phyloP scores from a whole-genome alignment of 495 filamentous ascomycete species.

The Neurospora terricola region DNA sequence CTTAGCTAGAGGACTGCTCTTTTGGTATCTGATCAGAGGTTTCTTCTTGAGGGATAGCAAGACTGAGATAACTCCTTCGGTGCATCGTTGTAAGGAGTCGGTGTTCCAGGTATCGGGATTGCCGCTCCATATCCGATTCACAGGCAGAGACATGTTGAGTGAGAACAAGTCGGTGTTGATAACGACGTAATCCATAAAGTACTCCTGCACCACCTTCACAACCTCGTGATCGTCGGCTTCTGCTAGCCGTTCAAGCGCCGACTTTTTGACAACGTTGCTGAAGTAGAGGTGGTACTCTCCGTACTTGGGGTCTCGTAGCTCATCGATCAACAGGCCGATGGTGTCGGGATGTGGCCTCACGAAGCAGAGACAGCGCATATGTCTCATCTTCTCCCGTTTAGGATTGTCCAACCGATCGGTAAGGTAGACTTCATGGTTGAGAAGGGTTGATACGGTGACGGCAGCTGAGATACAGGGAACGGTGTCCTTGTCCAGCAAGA shows the following conservation, averaged over 20 bases:
- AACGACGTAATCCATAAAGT: constrained; percentile 91
- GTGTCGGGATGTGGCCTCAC: constrained; percentile 84
- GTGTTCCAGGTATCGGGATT: constrained; percentile 83
- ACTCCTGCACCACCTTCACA: constrained; percentile 82
- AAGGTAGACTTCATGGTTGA: constrained; percentile 95
- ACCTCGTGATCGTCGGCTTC: constrained; percentile 99
- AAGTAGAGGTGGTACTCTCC: constrained; percentile 97
- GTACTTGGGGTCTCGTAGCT: constrained; percentile 92
- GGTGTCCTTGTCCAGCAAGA: constrained; percentile 90
- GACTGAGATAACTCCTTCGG: constrained; percentile 75
- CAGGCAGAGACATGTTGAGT: constrained; percentile 62
- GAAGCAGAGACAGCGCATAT: constrained; percentile 88
- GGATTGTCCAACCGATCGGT: constrained; percentile 90
- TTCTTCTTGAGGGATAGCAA: constrained; percentile 90
- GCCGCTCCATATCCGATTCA: constrained; percentile 67
- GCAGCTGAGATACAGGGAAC: constrained; percentile 88
- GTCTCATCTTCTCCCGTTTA: constrained; percentile 93
- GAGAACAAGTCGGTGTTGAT: constrained; percentile 92
- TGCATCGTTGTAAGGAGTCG: constrained; percentile 71
- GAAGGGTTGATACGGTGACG: constrained; percentile 89
- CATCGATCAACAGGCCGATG: constrained; percentile 87
- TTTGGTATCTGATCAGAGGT: constrained; percentile 87
- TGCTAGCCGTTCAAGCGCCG: constrained; percentile 84
- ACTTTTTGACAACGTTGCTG: constrained; percentile 95
- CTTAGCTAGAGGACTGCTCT: constrained; percentile 80